Evolutionary conservation across 2,329 filamentous ascomycete species (phyloP).

Genomic region (Hymenoscyphus fructigenus): DNA sequence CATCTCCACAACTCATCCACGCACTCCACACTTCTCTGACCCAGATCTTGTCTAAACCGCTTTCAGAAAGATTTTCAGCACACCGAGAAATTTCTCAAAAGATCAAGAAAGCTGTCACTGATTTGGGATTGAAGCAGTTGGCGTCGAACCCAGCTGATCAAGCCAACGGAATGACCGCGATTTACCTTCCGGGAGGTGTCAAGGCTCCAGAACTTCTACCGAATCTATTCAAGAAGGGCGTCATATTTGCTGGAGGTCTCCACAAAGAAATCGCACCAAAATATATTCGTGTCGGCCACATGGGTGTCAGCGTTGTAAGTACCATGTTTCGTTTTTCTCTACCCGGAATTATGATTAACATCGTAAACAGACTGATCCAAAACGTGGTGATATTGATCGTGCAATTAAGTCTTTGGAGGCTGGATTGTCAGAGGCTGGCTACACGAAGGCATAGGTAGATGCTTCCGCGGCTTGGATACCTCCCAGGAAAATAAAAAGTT

Average conservation of each 20-base stretch:
- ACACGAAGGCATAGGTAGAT: slow-evolving; percentile 42
- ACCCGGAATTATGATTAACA: slow-evolving; percentile 15
- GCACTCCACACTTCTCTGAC: slow-evolving; percentile 86
- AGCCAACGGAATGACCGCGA: slow-evolving; percentile 96
- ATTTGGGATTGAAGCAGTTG: slow-evolving; percentile 83
- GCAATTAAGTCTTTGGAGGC: slow-evolving; percentile 77
- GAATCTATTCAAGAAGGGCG: slow-evolving; percentile 78
- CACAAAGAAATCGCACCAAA: slow-evolving; percentile 93
- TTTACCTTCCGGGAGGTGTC: slow-evolving; percentile 86
- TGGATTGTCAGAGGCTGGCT: slow-evolving; percentile 71
- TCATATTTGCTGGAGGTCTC: slow-evolving; percentile 91
- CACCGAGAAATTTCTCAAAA: slow-evolving; percentile 79
- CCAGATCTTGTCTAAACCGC: slow-evolving; percentile 78
- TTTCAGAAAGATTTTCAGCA: slow-evolving; percentile 78
- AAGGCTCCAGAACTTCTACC: slow-evolving; percentile 81
- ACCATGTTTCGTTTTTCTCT: slow-evolving; percentile 1
- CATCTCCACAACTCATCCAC: slow-evolving; percentile 88
- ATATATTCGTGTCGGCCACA: slow-evolving; percentile 96
- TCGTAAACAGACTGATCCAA: slow-evolving; percentile 63
- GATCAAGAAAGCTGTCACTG: slow-evolving; percentile 79
- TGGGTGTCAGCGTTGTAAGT: slow-evolving; percentile 86
- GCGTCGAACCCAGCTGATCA: slow-evolving; percentile 85
- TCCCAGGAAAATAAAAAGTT: background rate
- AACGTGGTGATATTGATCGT: slow-evolving; percentile 77
- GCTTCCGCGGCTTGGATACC: background rate